A percentile compares a stretch with the other conserved stretches of the same genome.
phyloP scores from a whole-genome alignment of 2,329 filamentous ascomycete genomes.

The Cladophialophora immunda region DNA sequence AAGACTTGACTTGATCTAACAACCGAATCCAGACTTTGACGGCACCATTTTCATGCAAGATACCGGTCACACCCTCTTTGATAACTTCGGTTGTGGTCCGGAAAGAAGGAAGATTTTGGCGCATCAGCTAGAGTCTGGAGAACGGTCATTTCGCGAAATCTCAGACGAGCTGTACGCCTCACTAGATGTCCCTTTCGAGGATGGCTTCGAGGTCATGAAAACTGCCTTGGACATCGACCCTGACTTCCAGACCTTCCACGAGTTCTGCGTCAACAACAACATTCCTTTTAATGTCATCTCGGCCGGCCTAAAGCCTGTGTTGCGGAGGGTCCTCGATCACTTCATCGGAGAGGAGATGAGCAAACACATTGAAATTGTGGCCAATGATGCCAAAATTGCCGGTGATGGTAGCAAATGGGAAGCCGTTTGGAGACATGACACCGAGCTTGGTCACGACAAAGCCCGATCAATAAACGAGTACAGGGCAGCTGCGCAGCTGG shows the following conservation, averaged over 20 bases:
- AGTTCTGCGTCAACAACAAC: constrained; percentile 68
- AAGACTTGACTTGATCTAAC: constrained; percentile 26
- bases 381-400: constrained; percentile 70
- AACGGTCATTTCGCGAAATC: constrained; percentile 73
- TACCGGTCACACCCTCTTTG: constrained; percentile 74
- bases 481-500: constrained; percentile 61
- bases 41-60: constrained; percentile 78
- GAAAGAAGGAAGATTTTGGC: constrained; percentile 66
- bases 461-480: constrained; percentile 70
- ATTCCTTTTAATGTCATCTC: constrained; percentile 76
- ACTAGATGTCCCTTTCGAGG: constrained; percentile 71
- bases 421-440: constrained; percentile 73
- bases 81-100: constrained; percentile 69
- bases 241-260: constrained; percentile 70
- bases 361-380: constrained; percentile 70
- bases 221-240: constrained; percentile 69
- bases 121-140: constrained; percentile 70
- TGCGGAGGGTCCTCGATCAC: constrained; percentile 68
- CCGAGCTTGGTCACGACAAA: constrained; percentile 72
- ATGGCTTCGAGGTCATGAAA: constrained; percentile 72
- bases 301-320: constrained; percentile 71
- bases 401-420: constrained; percentile 68
- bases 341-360: constrained; percentile 70
- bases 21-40: constrained; percentile 66
- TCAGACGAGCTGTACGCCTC: constrained; percentile 77